Evolutionary conservation across 2,329 filamentous ascomycete genomes (phyloP).

Genomic region (Karstenula rhodostoma): DNA sequence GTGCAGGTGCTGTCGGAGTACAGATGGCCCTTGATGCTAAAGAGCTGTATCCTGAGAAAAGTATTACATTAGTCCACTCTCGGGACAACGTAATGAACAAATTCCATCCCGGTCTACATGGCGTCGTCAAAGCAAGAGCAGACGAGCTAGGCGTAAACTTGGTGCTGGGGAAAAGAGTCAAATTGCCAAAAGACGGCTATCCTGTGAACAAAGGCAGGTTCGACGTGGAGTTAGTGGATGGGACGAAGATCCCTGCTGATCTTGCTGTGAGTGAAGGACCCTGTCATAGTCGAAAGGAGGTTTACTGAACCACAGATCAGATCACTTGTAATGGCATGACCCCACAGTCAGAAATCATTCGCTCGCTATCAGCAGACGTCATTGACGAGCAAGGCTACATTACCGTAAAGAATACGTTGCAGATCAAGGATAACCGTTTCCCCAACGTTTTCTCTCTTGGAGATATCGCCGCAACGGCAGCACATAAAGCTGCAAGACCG

Average conservation of each 20-base stretch:
- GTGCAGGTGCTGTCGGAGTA: neutral
- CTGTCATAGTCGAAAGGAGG: neutral
- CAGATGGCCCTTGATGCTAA: neutral
- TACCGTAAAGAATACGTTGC: neutral
- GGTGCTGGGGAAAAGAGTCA: neutral
- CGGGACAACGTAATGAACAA: neutral
- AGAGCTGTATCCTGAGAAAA: neutral
- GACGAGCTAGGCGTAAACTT: neutral
- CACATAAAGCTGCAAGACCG: neutral
- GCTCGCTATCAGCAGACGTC: neutral
- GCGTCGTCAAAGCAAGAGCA: neutral
- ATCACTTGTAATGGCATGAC: neutral
- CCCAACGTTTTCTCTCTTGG: neutral
- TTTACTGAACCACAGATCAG: neutral
- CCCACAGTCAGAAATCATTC: neutral
- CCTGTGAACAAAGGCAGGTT: neutral
- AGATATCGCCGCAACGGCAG: neutral
- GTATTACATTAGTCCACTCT: neutral
- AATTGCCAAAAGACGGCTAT: neutral
- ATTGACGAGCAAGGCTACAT: neutral
- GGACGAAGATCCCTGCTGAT: neutral
- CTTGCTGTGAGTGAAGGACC: neutral
- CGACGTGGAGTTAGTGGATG: neutral
- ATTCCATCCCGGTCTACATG: neutral
- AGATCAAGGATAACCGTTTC: neutral